Conservation (phyloP, 2,329 filamentous ascomycete genomes). For the Reticulascus tulasneorum region DNA sequence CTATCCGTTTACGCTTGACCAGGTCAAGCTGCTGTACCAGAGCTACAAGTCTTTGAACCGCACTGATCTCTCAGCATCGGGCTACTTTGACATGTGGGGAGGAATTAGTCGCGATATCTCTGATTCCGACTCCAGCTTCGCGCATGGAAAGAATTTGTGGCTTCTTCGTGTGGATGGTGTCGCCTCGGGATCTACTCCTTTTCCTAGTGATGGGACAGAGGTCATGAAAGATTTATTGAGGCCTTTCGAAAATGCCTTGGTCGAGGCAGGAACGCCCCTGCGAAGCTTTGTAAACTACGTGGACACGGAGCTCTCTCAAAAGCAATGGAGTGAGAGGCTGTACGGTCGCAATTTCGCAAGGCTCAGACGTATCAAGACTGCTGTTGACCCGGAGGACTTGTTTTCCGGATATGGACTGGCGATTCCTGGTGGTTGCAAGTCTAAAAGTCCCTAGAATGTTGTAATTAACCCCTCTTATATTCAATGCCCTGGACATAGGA, state of each 20-base stretch:
- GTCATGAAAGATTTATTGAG: conserved; percentile 40
- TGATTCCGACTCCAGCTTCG: conserved; percentile 27
- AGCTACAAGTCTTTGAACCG: conserved; percentile 10
- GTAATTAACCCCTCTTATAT: too few relatives aligned
- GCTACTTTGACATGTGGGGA: conserved; percentile 16
- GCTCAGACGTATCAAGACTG: conserved; percentile 13
- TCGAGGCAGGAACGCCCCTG: conserved; percentile 6
- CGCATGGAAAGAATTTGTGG: conserved; percentile 36
- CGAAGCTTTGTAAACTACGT: conserved; percentile 15
- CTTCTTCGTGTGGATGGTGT: conserved; percentile 25
- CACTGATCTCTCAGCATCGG: conserved; percentile 11
- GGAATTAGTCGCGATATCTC: conserved; percentile 26
- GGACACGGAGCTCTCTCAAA: conserved; percentile 12
- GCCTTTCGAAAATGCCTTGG: conserved; percentile 13
- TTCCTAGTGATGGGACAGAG: conserved; percentile 41
- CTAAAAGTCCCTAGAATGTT: too few relatives aligned
- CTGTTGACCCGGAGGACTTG: conserved; percentile 11
- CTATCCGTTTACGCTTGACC: conserved; percentile 9
- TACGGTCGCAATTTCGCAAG: conserved; percentile 14
- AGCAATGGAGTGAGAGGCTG: conserved; percentile 12
- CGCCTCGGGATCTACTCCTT: conserved; percentile 37
- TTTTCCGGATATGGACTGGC: conserved; percentile 14
- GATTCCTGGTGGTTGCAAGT: too few relatives aligned
- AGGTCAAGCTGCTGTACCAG: conserved; percentile 10
- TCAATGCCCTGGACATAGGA: too few relatives aligned